These are phyloP conservation scores for Davidsoniella neocaledoniae DNA, from an alignment of 2,329 filamentous ascomycete species.

Conservation along the genomic window DNA sequence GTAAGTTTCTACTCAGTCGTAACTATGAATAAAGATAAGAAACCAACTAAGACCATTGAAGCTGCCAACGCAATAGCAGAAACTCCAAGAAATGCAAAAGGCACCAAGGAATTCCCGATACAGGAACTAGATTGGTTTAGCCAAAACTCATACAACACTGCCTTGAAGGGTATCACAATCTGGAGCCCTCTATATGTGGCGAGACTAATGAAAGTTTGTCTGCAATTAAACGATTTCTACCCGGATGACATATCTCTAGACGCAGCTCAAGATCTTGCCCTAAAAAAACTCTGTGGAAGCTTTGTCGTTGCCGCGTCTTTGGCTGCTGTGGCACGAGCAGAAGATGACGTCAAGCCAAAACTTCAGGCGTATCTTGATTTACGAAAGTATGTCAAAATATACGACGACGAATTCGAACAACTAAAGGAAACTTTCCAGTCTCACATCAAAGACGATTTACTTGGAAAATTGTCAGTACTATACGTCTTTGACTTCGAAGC, in stretches of 20 bases:
- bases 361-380: slow-evolving; percentile 45
- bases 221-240: slow-evolving; percentile 34
- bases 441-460: slow-evolving; percentile 28
- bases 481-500: slow-evolving; percentile 69
- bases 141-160: slow-evolving; percentile 65
- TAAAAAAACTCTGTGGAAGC: slow-evolving; percentile 51
- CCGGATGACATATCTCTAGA: slow-evolving; percentile 28
- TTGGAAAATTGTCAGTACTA: slow-evolving; percentile 46
- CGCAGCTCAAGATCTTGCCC: slow-evolving; percentile 29
- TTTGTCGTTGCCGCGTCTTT: slow-evolving; percentile 44
- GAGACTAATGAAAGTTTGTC: slow-evolving; percentile 37
- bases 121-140: slow-evolving; percentile 71
- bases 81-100: slow-evolving; percentile 23
- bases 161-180: slow-evolving; percentile 38
- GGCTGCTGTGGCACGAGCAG: slow-evolving; percentile 32
- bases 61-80: slow-evolving; percentile 27
- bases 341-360: slow-evolving; percentile 32
- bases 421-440: slow-evolving; percentile 7
- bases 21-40: neutral
- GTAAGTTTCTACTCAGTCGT: slow-evolving; percentile 17
- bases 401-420: slow-evolving; percentile 24
- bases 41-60: slow-evolving; percentile 12
- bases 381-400: slow-evolving; percentile 42
- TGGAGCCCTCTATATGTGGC: slow-evolving; percentile 39
- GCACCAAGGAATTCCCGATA: slow-evolving; percentile 36